A percentile compares a stretch with the other conserved stretches of the same genome.
These are phyloP conservation scores for Dimargaris cristalligena DNA, from an alignment of 192 early-diverging fungal species.

Conservation along the genomic window DNA sequence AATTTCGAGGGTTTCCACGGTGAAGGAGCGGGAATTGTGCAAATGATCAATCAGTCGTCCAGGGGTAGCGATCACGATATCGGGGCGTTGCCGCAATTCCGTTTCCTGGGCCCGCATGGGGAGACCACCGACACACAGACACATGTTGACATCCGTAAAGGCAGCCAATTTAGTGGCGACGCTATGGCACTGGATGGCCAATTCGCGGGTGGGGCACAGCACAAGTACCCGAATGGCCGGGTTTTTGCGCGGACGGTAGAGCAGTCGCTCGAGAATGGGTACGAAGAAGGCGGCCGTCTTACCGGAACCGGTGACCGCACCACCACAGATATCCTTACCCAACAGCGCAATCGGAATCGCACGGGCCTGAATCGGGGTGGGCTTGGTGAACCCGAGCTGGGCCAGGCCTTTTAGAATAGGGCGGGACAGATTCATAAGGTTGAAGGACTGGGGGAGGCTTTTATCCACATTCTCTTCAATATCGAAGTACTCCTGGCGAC, in stretches of 20 bases:
- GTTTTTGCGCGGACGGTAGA: constrained; percentile 68
- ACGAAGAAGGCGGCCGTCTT: constrained; percentile 96
- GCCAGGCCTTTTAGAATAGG: constrained; percentile 86
- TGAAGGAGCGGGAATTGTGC: constrained; percentile 79
- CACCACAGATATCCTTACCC: constrained; percentile 95
- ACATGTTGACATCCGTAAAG: constrained; percentile 75
- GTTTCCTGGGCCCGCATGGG: constrained; percentile 69
- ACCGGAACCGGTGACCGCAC: constrained; percentile 95
- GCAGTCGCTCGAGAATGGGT: constrained; percentile 84
- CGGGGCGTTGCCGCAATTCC: constrained; percentile 71
- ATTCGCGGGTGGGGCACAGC: constrained; percentile 91
- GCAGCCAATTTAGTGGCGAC: constrained; percentile 71
- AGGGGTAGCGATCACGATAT: constrained; percentile 93
- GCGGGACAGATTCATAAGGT: constrained; percentile 80
- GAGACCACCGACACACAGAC: constrained; percentile 85
- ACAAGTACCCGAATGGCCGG: constrained; percentile 75
- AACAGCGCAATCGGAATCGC: constrained; percentile 89
- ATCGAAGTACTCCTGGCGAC: constrained; percentile 31
- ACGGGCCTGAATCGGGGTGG: constrained; percentile 82
- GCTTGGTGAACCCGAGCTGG: constrained; percentile 75
- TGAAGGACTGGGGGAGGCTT: constrained; percentile 61
- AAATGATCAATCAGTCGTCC: constrained; percentile 97
- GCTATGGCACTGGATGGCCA: constrained; percentile 92
- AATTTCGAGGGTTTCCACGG: constrained; percentile 79
- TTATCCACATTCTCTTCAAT: constrained; percentile 22